Percentiles rank a stretch among this genome's conserved stretches.
Evolutionary conservation across 2,329 filamentous ascomycete species (phyloP).

Genomic region (Aspergillus bombycis): DNA sequence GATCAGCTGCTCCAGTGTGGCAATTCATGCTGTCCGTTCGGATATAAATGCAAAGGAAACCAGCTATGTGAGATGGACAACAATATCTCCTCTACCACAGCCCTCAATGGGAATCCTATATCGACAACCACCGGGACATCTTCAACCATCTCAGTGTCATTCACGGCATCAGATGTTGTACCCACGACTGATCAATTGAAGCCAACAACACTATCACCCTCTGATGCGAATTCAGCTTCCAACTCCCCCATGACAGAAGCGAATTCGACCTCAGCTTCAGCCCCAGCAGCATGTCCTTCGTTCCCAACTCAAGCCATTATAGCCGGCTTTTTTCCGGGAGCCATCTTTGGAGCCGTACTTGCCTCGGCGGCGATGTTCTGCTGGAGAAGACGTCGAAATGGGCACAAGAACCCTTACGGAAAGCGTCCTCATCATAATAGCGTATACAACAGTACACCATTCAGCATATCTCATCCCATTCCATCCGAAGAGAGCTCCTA

Average conservation of each 20-base stretch:
- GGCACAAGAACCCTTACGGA: constrained; percentile 18
- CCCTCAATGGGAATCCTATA: constrained; percentile 13
- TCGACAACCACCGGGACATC: constrained; percentile 22
- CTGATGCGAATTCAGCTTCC: constrained; percentile 23
- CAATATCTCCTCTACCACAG: constrained; percentile 25
- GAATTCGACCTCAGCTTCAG: constrained; percentile 19
- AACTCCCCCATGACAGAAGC: constrained; percentile 21
- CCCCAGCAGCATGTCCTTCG: constrained; percentile 31
- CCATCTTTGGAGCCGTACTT: constrained; percentile 52
- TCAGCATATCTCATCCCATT: constrained; percentile 49
- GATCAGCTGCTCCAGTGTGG: constrained; percentile 47
- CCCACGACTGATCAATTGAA: constrained; percentile 12
- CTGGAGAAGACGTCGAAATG: constrained; percentile 34
- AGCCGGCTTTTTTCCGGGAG: constrained; percentile 52
- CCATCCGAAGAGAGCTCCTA: constrained; percentile 45
- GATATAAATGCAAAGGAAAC: constrained; percentile 46
- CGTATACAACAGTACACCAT: constrained; percentile 35
- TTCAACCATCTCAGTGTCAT: constrained; percentile 23
- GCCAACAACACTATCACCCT: constrained; percentile 23
- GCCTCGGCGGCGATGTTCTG: constrained; percentile 54
- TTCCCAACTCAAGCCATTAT: constrained; percentile 47
- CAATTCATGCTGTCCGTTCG: constrained; percentile 50
- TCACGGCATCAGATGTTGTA: constrained; percentile 18
- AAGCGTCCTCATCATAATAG: constrained; percentile 34
- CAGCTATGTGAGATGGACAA: constrained; percentile 34